Base-by-base conservation (phyloP, 139 green algal species). In the Mesotaenium endlicherianum region DNA sequence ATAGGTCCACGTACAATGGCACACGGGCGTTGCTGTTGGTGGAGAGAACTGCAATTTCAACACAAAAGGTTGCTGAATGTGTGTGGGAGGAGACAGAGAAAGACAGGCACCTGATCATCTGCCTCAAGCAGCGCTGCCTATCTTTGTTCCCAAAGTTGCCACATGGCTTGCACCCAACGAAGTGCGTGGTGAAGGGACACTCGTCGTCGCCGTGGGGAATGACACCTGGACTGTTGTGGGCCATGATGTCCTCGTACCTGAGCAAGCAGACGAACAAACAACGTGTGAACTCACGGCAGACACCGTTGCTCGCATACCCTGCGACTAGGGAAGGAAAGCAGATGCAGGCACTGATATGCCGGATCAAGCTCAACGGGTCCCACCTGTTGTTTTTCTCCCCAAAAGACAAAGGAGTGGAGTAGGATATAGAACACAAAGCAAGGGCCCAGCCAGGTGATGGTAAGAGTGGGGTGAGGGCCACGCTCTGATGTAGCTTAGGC, bases 111-210 rank as follows among this genome's bases (percentile, higher is more conserved):
- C 72, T 26, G 45, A 50, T 79, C 77, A 84, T 84, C 39, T 84
- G 57, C 59, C 31, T 53, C 36, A 84, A 30, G 1, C 77, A 84
- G 20, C 38, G 30, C 30, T 77, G 14, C 0, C 26, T 38, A 31
- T 84, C 47, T 8, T 84, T 36, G 2, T 53, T 30, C 30, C 58
- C 77, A 17, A 76, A 50, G 17, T 11, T 55, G 43, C 43, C 36
- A 53, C 77, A 84, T n/a, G 77, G 30, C 36, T 84, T 74, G 47
- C 77, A 84, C 0, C 77, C 77, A n/a, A 84, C 77, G 26, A 71
- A 84, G 77, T 84, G 77, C 14, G 77, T 84, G 34, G 78, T 38
- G 44, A 84, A 84, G 17, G 77, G 77, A 53, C 77, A 84, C 77
- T 53, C 5, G 17, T 84, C 31, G 57, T 84, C 77, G 3, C 77